Base-by-base conservation (phyloP, 257 asterid genomes). In the Nicotiana undulata region DNA sequence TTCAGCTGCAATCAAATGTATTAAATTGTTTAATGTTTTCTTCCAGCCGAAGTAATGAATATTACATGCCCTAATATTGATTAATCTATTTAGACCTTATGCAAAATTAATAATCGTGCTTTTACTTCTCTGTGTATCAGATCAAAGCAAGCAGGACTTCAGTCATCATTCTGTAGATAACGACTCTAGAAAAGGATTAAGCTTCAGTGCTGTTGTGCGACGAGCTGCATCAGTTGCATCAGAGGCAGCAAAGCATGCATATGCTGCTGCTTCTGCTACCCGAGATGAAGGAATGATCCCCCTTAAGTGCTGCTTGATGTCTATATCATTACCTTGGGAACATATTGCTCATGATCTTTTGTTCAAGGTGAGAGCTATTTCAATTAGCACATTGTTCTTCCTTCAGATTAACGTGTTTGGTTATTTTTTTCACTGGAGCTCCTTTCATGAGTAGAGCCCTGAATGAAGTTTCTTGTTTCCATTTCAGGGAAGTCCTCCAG, bases 261-360 rank as follows among this genome's bases (percentile, higher is more conserved):
- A 96, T 75, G 99, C 99, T 76, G 97, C 95, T 16, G 97, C 99
- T 76, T 90, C 98, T 26, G 84, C 99, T 68, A 85, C 86, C n/a
- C 91, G 91, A 51, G 91, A 91, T 26, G 98, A 88, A 63, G 98
- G 91, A 88, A 94, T 96, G 99, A 89, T 89, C 55, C 98, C 99
- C 83, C 94, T 96, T 46, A 94, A 88, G 82, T 96, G 99, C 92
- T 92, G 99, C 86, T 87, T 96, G 79, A 96, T 96, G 95, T 96
- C 99, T 75, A 82, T 96, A 81, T 96, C 99, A 29, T 81, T 96
- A 82, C 97, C 99, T 8, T 96, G 99, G 99, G 99, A 94, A 84
- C 86, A 88, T 85, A 96, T 96, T 79, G 96, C 97, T 77, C 92
- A 90, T 13, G 99, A 96, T 90, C 98, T 96, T 83, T 84, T 96